Evolutionary conservation across 1,139 yeast genomes (phyloP), one percentile per base, ranked within the genome.

Genomic region (Fermentozyma sake): DNA sequence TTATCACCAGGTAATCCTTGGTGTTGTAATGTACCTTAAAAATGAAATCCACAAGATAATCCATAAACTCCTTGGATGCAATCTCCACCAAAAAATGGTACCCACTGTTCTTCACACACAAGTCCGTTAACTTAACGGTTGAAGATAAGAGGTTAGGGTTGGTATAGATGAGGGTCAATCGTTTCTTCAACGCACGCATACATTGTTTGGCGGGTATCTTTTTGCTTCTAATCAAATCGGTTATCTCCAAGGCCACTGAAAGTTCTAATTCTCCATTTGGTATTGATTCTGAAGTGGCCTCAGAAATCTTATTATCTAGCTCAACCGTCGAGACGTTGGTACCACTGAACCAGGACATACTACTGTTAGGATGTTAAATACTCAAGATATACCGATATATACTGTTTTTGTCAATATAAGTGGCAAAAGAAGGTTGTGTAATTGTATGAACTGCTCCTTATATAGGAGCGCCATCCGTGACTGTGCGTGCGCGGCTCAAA

Each of bases 31-130:
- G 64, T 20, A 55, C 52, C 35, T 52, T 56, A 38, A 65, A 58
- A 14, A 55, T 55, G 43, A 44, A 67, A 46, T 51, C 69, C 23
- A 76, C 76, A 33, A 80, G 51, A 23, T 81, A 74, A 52, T 86
- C 96, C 60, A 89, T 72, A 44, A 89, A 91, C 53, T 91, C 97
- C 40, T 89, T 75, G 11, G 91, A 72, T 16, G 94, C 76, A 21
- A 89, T 65, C 47, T 87, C 96, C 18, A 65, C 67, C 18, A 91
- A 63, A 44, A 91, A 89, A 45, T 86, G 95, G 29, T 68, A 67
- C 6, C 99, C 99, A 27, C 96, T 89, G 52, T 93, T 91, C 60
- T 93, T 91, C 32, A 91, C 82, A 56, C 96, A 85, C 25, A 86
- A 72, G 46, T 91, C 97, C 14, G 79, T 66, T 39, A 93, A 62